These are phyloP conservation scores for Adansonia rubrostipa DNA, from an alignment of 441 rosid genomes.

Conservation along the genomic window DNA sequence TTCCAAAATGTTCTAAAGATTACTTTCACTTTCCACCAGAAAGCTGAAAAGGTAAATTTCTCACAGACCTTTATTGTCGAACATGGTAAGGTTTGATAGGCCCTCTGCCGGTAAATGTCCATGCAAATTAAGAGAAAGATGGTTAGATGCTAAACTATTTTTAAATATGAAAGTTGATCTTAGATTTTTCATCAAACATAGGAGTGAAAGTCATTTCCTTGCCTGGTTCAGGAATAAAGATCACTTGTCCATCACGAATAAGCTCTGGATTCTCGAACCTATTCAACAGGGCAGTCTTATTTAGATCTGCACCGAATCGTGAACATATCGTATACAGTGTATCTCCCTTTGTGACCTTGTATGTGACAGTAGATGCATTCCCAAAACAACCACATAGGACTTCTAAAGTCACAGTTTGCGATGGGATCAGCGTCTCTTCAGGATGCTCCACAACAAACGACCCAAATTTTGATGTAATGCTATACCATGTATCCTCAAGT, in stretches of 20 bases:
- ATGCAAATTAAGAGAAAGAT: conserved; percentile 4
- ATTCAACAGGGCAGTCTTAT: conserved; percentile 27
- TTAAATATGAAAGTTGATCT: neutral
- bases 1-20: neutral
- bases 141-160: neutral
- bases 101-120: conserved; percentile 17
- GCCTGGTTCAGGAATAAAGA: conserved; percentile 25
- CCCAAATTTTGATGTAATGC: conserved; percentile 25
- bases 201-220: conserved; percentile 8
- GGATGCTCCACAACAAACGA: conserved; percentile 26
- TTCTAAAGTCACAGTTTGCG: conserved; percentile 26
- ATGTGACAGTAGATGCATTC: conserved; percentile 21
- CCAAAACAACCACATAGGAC: conserved; percentile 30
- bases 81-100: conserved; percentile 20
- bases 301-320: conserved; percentile 19
- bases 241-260: conserved; percentile 26
- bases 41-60: neutral
- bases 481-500: conserved; percentile 30
- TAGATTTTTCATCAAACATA: neutral
- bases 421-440: conserved; percentile 11
- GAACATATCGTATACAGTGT: conserved; percentile 30
- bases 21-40: neutral
- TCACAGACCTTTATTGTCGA: conserved; percentile 28
- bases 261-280: conserved; percentile 6
- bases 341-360: conserved; percentile 30